Evolutionary conservation across 2,329 filamentous ascomycete genomes (phyloP), one percentile per base, ranked within the genome.

Genomic region (Nigrospora osmanthi): DNA sequence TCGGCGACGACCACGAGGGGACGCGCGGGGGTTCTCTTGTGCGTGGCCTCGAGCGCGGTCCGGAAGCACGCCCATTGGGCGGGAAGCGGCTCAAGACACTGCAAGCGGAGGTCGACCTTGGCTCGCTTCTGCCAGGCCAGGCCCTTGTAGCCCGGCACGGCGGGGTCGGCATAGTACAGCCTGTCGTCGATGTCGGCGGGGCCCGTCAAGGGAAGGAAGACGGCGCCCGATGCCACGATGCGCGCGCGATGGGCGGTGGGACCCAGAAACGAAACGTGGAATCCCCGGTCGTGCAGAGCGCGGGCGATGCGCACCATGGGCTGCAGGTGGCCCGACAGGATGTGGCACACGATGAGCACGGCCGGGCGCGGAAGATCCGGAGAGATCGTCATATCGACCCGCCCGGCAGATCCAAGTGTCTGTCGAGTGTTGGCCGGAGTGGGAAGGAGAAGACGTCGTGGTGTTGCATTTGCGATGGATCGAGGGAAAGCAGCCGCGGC

Each of bases 271-370:
- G 54, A 60, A 30, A 62, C 56, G 3, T 50, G 45, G 60, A 60
- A 66, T 35, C 57, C 59, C 3, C 55, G 58, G 15, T 52, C 38
- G 31, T 43, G 48, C 28, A 69, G 58, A 15, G 52, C 55, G 3
- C 48, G 47, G n/a, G 64, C 59, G 37, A 68, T 59, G 36, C 63
- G 60, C 35, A 64, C 44, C 35, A 64, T 50, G 0, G 65, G 66
- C 0, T 59, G 58, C 16, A 68, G 48, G 46, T 68, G 66, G 9
- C 66, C 66, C 9, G 62, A 63, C 23, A 68, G 53, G 2, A 60
- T 53, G 43, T 67, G 63, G 45, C 59, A 59, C 35, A 59, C 51
- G 44, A 68, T 59, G 15, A 68, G 54, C 42, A 67, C 38, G 47
- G 17, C 16, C 11, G 44, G 44, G n/a, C 39, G 37, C 40, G n/a